phyloP scores from a whole-genome alignment of 768 basidiomycete species.

The Coprinopsis strossmayeri region DNA sequence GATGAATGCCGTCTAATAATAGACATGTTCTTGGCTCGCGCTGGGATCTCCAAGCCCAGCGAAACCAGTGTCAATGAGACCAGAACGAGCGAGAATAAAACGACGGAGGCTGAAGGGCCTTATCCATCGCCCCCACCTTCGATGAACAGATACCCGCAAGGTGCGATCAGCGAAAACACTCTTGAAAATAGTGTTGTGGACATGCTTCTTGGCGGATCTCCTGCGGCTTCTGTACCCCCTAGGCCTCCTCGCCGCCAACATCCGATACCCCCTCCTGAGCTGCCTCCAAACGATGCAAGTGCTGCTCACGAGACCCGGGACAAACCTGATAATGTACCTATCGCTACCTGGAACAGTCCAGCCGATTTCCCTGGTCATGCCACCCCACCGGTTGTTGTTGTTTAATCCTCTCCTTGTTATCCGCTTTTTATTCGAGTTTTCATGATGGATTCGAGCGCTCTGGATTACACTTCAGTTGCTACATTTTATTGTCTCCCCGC shows the following conservation, averaged over 20 bases:
- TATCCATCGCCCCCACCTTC: constrained; percentile 30
- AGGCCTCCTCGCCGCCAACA: constrained; percentile 6
- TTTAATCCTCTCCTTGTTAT: neutral
- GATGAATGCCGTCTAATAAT: constrained; percentile 84
- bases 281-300: neutral
- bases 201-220: constrained; percentile 29
- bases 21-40: constrained; percentile 69
- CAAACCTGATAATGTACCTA: neutral
- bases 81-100: no score
- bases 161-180: constrained; percentile 18
- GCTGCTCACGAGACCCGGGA: no score
- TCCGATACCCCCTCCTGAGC: constrained; percentile 1
- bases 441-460: neutral
- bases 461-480: neutral
- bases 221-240: no score
- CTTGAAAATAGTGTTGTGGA: constrained; percentile 51
- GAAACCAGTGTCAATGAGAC: no score
- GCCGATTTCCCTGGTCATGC: constrained; percentile 8
- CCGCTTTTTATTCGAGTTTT: neutral
- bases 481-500: neutral
- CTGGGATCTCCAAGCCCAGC: constrained; percentile 8
- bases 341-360: constrained; percentile 7
- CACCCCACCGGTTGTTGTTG: neutral
- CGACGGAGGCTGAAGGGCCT: constrained; percentile 23
- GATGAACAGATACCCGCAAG: constrained; percentile 18